phyloP scores from a whole-genome alignment of 139 green algal species.

The Coelastrella sp. region DNA sequence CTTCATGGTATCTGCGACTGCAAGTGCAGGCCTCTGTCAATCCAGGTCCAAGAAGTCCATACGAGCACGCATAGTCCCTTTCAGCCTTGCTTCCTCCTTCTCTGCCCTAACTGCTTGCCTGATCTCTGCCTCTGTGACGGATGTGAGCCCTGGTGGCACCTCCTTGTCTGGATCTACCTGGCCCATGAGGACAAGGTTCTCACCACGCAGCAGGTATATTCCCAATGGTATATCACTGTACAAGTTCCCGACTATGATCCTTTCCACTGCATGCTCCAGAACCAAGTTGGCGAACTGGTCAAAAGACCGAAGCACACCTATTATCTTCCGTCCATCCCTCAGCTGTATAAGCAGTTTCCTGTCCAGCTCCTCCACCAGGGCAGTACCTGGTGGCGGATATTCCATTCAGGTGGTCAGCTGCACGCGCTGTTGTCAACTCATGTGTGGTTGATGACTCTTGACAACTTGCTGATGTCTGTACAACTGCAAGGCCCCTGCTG shows the following conservation, averaged over 20 bases:
- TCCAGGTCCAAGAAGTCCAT: constrained; percentile 79
- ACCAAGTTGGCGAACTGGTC: constrained; percentile 90
- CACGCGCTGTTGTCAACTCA: neutral
- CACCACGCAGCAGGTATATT: constrained; percentile 80
- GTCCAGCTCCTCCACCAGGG: constrained; percentile 79
- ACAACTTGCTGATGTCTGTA: neutral
- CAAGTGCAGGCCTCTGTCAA: neutral
- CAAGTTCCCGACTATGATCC: constrained; percentile 82
- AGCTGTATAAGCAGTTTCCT: constrained; percentile 75
- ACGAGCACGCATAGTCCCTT: constrained; percentile 78
- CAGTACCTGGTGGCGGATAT: constrained; percentile 67
- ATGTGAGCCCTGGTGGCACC: constrained; percentile 65
- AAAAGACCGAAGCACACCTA: constrained; percentile 74
- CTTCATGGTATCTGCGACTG: neutral
- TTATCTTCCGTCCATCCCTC: constrained; percentile 73
- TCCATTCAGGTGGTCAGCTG: constrained; percentile 20
- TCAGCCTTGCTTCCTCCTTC: constrained; percentile 79
- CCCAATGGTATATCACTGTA: constrained; percentile 85
- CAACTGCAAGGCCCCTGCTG: neutral
- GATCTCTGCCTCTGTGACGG: constrained; percentile 73
- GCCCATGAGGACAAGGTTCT: constrained; percentile 93
- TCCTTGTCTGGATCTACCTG: constrained; percentile 71
- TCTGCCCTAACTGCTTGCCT: constrained; percentile 73
- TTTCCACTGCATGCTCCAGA: constrained; percentile 76
- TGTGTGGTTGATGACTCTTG: too few relatives aligned